Conservation (phyloP, 805 yeast genomes). For the Jamesozyma piceae region DNA sequence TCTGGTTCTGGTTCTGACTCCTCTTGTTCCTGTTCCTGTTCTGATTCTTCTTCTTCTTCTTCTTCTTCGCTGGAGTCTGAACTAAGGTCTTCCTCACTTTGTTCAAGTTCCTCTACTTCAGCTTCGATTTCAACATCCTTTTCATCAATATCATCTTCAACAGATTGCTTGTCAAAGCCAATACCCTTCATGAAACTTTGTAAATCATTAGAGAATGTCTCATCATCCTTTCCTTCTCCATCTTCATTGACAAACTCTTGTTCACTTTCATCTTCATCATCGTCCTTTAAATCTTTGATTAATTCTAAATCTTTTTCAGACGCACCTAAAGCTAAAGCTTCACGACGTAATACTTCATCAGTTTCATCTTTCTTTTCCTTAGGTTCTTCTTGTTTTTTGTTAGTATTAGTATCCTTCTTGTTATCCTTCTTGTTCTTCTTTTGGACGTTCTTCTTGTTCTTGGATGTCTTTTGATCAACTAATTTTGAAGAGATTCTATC, state of each 20-base stretch:
- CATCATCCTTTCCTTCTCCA: constrained; percentile 28
- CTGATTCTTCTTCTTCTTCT: constrained; percentile 20
- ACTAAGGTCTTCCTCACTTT: constrained; percentile 12
- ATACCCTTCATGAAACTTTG: constrained; percentile 54
- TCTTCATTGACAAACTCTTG: constrained; percentile 32
- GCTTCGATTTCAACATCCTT: constrained; percentile 13
- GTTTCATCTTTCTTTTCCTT: constrained; percentile 12
- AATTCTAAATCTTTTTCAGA: constrained; percentile 70
- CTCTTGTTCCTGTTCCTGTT: constrained; percentile 23
- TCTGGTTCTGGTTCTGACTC: constrained; percentile 20
- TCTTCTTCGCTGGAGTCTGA: constrained; percentile 19
- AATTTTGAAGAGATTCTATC: constrained; percentile 54
- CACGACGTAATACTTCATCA: constrained; percentile 42
- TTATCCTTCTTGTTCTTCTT: constrained; percentile 18
- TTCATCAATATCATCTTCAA: constrained; percentile 29
- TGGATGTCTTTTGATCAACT: constrained; percentile 21
- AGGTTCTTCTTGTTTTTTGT: constrained; percentile 9
- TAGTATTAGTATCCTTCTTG: constrained; percentile 6
- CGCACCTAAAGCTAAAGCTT: constrained; percentile 78
- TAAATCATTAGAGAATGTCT: constrained; percentile 44
- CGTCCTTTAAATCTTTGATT: constrained; percentile 45
- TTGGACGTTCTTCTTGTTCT: constrained; percentile 10
- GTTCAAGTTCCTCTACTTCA: constrained; percentile 17
- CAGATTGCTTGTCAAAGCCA: constrained; percentile 43
- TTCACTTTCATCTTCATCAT: constrained; percentile 36